These are phyloP conservation scores for Podaxis sp. DNA, from an alignment of 768 basidiomycete species.

Conservation along the genomic window DNA sequence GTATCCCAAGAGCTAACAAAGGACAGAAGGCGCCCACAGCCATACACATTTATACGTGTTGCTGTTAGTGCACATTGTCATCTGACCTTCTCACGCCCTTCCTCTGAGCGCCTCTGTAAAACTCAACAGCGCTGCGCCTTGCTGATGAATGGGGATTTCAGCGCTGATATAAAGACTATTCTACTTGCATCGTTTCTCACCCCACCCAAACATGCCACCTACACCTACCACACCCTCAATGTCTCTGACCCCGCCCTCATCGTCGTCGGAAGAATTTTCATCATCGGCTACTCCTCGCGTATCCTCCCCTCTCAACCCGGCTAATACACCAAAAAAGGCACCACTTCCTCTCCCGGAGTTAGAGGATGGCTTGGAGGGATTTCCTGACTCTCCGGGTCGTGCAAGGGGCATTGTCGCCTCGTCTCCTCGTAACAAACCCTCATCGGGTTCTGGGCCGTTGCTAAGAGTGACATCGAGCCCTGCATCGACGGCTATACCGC, in stretches of 20 bases:
- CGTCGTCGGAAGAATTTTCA: not conserved
- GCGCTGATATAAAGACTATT: slow-evolving; percentile 1
- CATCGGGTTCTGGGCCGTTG: not conserved
- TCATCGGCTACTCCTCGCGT: slow-evolving; percentile 10
- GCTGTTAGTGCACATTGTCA: not conserved
- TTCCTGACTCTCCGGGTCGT: not conserved
- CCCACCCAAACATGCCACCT: not conserved
- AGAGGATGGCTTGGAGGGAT: not conserved
- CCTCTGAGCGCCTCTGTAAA: not conserved
- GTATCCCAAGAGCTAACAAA: not conserved
- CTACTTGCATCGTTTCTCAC: not conserved
- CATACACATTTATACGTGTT: not conserved
- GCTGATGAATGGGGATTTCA: not conserved
- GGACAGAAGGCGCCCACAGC: not conserved
- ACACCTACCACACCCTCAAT: not conserved
- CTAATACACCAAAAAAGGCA: slow-evolving; percentile 11
- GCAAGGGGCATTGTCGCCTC: not conserved
- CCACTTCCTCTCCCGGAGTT: slow-evolving; percentile 2
- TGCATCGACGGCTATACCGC: not conserved
- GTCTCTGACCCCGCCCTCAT: not conserved
- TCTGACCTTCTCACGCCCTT: slow-evolving; percentile 1
- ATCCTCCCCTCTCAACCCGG: slow-evolving; percentile 15
- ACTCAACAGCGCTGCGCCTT: not conserved
- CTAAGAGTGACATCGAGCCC: slow-evolving; percentile 9
- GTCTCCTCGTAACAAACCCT: not conserved